phyloP scores from a whole-genome alignment of 2,329 filamentous ascomycete species.

The Fusarium multiceps region DNA sequence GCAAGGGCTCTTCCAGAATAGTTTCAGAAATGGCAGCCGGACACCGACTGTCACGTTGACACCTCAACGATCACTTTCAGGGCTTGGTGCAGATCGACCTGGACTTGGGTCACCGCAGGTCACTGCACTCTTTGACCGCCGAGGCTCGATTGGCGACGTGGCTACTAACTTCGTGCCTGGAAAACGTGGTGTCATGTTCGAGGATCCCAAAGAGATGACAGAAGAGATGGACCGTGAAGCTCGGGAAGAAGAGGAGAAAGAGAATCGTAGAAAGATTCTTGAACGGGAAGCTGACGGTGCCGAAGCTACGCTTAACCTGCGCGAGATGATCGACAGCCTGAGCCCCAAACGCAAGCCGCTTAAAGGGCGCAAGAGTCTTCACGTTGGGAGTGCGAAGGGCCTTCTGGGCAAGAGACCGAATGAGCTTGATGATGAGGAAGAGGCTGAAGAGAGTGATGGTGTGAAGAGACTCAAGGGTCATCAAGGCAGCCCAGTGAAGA shows the following conservation, averaged over 20 bases:
- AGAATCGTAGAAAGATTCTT: constrained; percentile 67
- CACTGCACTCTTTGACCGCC: constrained; percentile 75
- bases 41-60: constrained; percentile 73
- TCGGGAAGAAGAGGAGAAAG: constrained; percentile 69
- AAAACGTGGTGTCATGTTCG: constrained; percentile 66
- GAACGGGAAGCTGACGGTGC: constrained; percentile 60
- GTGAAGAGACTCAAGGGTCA: constrained; percentile 78
- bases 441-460: constrained; percentile 68
- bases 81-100: constrained; percentile 74
- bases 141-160: constrained; percentile 76
- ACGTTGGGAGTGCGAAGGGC: constrained; percentile 78
- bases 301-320: constrained; percentile 74
- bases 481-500: constrained; percentile 81
- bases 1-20: constrained; percentile 63
- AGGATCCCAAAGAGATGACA: constrained; percentile 71
- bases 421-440: constrained; percentile 73
- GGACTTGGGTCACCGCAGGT: constrained; percentile 82
- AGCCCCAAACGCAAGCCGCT: constrained; percentile 78
- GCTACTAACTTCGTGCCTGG: constrained; percentile 72
- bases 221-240: constrained; percentile 70
- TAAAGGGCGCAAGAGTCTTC: constrained; percentile 78
- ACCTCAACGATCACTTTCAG: constrained; percentile 67
- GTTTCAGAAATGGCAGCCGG: constrained; percentile 63
- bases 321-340: constrained; percentile 81
- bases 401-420: constrained; percentile 78